Conservation (phyloP, 345 rosid genomes). For the Noccaea caerulescens region DNA sequence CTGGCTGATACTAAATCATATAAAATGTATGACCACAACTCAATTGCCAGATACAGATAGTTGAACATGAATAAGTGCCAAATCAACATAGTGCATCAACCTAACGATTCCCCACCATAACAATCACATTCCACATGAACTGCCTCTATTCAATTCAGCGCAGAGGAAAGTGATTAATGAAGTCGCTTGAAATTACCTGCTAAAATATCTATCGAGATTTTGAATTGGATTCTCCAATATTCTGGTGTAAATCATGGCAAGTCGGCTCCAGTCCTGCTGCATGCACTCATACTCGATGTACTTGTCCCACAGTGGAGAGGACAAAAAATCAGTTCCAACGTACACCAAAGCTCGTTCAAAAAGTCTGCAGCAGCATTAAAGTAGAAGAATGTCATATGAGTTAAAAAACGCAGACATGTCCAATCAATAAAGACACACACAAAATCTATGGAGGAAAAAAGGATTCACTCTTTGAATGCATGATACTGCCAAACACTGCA, state of each 20-base stretch:
- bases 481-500: slow-evolving; percentile 78
- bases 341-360: slow-evolving; percentile 91
- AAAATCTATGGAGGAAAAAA: slow-evolving; percentile 58
- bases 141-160: neutral
- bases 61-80: slow-evolving; percentile 5
- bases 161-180: slow-evolving; percentile 2
- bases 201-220: slow-evolving; percentile 79
- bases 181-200: slow-evolving; percentile 51
- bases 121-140: neutral
- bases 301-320: slow-evolving; percentile 86
- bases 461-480: slow-evolving; percentile 70
- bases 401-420: slow-evolving; percentile 42
- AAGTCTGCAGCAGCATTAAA: slow-evolving; percentile 58
- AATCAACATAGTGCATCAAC: slow-evolving; percentile 7
- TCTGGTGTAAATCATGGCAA: slow-evolving; percentile 79
- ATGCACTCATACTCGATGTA: slow-evolving; percentile 91
- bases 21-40: neutral
- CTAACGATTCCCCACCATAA: neutral
- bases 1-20: neutral
- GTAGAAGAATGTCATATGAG: slow-evolving; percentile 36
- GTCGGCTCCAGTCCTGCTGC: slow-evolving; percentile 84
- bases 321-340: slow-evolving; percentile 89
- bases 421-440: slow-evolving; percentile 50
- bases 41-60: slow-evolving; percentile 12
- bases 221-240: slow-evolving; percentile 86